Conservation (phyloP, 2,329 filamentous ascomycete species). For the Cytospora leucostoma region DNA sequence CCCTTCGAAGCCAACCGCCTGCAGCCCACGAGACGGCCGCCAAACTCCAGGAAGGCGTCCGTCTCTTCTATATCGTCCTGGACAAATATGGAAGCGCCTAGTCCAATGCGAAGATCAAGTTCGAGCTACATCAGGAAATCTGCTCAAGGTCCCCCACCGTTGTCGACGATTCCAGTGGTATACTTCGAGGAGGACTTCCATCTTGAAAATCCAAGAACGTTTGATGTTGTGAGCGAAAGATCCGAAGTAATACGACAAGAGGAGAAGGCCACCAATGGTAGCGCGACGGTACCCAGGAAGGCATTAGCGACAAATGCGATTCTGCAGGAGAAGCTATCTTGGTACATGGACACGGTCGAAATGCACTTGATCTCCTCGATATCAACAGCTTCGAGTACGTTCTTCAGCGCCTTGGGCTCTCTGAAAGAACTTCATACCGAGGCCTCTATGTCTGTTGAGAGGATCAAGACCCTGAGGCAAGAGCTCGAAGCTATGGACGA, state of each 20-base stretch:
- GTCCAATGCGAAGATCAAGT: slow-evolving; percentile 47
- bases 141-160: slow-evolving; percentile 73
- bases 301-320: slow-evolving; percentile 95
- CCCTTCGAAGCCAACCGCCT: slow-evolving; percentile 47
- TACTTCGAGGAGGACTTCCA: slow-evolving; percentile 97
- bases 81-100: slow-evolving; percentile 50
- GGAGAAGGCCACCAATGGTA: slow-evolving; percentile 58
- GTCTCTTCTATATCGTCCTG: slow-evolving; percentile 51
- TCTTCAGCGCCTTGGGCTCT: slow-evolving; percentile 91
- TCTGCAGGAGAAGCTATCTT: slow-evolving; percentile 94
- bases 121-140: slow-evolving; percentile 58
- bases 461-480: slow-evolving; percentile 77
- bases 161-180: slow-evolving; percentile 88
- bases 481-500: slow-evolving; percentile 81
- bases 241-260: slow-evolving; percentile 88
- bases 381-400: slow-evolving; percentile 91
- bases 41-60: slow-evolving; percentile 44
- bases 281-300: slow-evolving; percentile 68
- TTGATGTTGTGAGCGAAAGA: slow-evolving; percentile 93
- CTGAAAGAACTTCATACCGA: slow-evolving; percentile 89
- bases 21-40: slow-evolving; percentile 46
- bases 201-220: slow-evolving; percentile 92
- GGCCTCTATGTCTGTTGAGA: slow-evolving; percentile 84
- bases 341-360: slow-evolving; percentile 99
- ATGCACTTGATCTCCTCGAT: slow-evolving; percentile 96